Conservation (phyloP, 306 rosid genomes). For the Cyamopsis tetragonoloba region DNA sequence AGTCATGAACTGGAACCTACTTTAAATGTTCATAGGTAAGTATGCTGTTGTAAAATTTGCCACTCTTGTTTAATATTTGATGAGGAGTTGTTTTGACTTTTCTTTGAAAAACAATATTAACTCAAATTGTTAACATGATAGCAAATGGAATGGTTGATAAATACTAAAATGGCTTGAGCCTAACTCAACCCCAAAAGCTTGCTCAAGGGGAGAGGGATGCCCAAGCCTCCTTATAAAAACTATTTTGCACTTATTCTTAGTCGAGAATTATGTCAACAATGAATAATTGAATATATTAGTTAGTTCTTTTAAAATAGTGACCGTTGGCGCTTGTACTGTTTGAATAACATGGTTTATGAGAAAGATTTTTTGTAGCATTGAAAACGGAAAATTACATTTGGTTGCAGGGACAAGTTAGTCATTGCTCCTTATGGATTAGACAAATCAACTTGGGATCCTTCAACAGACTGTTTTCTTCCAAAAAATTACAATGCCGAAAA, state of each 20-base stretch:
- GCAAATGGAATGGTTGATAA: slow-evolving; percentile 6
- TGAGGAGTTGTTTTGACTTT: neutral
- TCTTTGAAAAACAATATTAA: slow-evolving; percentile 15
- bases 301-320: neutral
- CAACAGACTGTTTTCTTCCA: slow-evolving; percentile 66
- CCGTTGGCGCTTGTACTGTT: neutral
- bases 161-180: too few relatives aligned
- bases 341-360: slow-evolving; percentile 4
- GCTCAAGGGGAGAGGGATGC: too few relatives aligned
- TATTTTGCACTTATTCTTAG: too few relatives aligned
- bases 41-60: slow-evolving; percentile 6
- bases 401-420: slow-evolving; percentile 69
- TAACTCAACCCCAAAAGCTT: too few relatives aligned
- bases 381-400: slow-evolving; percentile 20
- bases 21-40: slow-evolving; percentile 62
- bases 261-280: too few relatives aligned
- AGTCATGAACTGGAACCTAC: slow-evolving; percentile 71
- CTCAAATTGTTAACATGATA: slow-evolving; percentile 7
- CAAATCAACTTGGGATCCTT: slow-evolving; percentile 74
- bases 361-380: slow-evolving; percentile 7
- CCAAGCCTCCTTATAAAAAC: too few relatives aligned
- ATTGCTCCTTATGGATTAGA: slow-evolving; percentile 72
- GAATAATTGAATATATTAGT: too few relatives aligned
- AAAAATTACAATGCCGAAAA: slow-evolving; percentile 53
- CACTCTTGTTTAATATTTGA: slow-evolving; percentile 18